Evolutionary conservation across 2,329 filamentous ascomycete genomes (phyloP).

Genomic region (Chaetomiaceae sp.): DNA sequence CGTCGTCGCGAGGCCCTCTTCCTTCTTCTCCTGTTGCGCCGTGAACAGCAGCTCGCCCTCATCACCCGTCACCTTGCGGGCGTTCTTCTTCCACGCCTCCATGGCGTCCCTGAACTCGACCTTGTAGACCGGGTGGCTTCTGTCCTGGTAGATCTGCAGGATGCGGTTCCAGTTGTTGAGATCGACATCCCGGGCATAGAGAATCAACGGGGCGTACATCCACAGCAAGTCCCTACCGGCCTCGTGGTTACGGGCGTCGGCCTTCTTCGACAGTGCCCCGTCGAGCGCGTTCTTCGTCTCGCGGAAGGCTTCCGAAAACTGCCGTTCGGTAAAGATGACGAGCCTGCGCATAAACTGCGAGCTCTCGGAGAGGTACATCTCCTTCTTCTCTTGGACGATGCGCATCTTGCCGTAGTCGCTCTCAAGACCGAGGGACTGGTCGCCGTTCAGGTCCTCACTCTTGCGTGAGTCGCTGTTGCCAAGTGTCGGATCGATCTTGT

Average conservation of each 20-base stretch:
- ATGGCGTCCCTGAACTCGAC: constrained; percentile 75
- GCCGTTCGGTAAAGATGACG: constrained; percentile 73
- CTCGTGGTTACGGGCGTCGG: constrained; percentile 67
- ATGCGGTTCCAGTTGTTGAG: constrained; percentile 73
- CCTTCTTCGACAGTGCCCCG: constrained; percentile 57
- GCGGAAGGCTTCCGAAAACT: constrained; percentile 71
- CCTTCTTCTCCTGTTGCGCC: constrained; percentile 75
- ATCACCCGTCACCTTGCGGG: constrained; percentile 68
- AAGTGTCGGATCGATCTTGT: constrained; percentile 83
- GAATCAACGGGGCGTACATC: constrained; percentile 80
- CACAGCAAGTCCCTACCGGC: constrained; percentile 69
- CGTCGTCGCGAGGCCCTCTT: constrained; percentile 64
- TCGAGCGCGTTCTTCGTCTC: constrained; percentile 63
- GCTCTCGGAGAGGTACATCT: constrained; percentile 76
- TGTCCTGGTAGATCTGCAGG: constrained; percentile 74
- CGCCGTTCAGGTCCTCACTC: constrained; percentile 44
- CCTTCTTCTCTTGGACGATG: constrained; percentile 89
- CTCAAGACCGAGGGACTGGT: constrained; percentile 51
- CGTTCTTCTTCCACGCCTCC: constrained; percentile 73
- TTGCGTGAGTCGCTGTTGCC: constrained; percentile 47
- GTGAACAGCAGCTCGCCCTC: constrained; percentile 87
- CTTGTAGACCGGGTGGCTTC: constrained; percentile 71
- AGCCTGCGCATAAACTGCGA: constrained; percentile 72
- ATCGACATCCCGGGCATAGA: constrained; percentile 85
- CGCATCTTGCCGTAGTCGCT: constrained; percentile 84